Evolutionary conservation across 257 asterid genomes (phyloP).

Genomic region (Scutellaria baicalensis): DNA sequence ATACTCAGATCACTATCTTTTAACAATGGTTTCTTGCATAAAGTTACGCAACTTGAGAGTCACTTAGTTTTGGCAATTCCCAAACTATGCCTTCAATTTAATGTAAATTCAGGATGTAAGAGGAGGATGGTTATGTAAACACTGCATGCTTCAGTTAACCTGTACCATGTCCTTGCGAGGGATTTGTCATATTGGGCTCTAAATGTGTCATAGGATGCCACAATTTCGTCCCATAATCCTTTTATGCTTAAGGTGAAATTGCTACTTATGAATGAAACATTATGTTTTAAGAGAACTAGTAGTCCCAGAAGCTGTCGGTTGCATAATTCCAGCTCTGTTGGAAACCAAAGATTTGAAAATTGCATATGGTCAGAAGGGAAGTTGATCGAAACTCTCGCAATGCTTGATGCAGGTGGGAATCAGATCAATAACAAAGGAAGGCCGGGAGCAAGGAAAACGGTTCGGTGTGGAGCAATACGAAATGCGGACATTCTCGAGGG

Average conservation of each 20-base stretch:
- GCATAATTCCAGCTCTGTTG: not conserved
- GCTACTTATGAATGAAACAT: not conserved
- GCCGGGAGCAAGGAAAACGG: conserved; percentile 94
- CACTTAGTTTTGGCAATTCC: not conserved
- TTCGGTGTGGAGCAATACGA: conserved; percentile 98
- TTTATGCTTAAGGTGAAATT: not conserved
- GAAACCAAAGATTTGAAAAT: not conserved
- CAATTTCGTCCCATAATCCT: not conserved
- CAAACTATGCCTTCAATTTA: not conserved
- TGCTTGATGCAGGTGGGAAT: conserved; percentile 76
- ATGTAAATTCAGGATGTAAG: not conserved
- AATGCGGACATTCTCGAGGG: conserved; percentile 88
- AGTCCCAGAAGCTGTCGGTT: not conserved
- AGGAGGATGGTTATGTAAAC: not conserved
- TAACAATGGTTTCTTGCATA: not conserved
- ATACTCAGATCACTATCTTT: not conserved
- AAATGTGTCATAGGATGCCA: not conserved
- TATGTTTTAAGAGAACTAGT: not conserved
- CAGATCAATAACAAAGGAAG: conserved; percentile 90
- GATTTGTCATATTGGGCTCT: not conserved
- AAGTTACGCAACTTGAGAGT: not conserved
- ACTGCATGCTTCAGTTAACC: not conserved
- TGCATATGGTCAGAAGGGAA: not conserved
- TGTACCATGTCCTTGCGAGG: not conserved
- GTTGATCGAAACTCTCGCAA: not conserved